A percentile compares a stretch with the other conserved stretches of the same genome.
These are phyloP conservation scores for Neonectria faginata DNA, from an alignment of 2,329 filamentous ascomycete genomes.

Conservation along the genomic window DNA sequence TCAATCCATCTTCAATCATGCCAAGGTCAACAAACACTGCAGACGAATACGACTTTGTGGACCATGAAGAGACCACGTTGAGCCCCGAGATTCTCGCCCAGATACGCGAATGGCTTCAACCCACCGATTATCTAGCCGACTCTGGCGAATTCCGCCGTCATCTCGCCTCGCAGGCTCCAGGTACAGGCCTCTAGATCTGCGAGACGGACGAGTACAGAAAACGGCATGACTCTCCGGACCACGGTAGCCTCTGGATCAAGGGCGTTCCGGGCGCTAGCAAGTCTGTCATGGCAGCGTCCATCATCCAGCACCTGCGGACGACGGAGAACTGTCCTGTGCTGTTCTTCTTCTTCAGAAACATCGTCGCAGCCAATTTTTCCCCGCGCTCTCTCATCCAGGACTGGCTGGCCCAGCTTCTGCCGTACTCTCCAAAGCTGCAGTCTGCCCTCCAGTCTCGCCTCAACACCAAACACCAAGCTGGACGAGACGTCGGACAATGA, in stretches of 20 bases:
- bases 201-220: constrained; percentile 39
- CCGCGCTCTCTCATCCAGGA: constrained; percentile 40
- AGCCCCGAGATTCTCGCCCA: constrained; percentile 29
- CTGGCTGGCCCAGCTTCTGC: constrained; percentile 40
- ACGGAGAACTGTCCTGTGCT: constrained; percentile 36
- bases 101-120: constrained; percentile 45
- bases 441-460: constrained; percentile 35
- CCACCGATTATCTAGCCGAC: constrained; percentile 45
- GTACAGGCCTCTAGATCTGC: constrained; percentile 44
- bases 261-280: constrained; percentile 46
- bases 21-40: constrained; percentile 30
- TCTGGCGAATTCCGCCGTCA: constrained; percentile 45
- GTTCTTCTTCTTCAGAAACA: constrained; percentile 44
- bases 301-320: constrained; percentile 37
- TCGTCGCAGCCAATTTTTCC: constrained; percentile 39
- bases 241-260: constrained; percentile 44
- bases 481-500: constrained; percentile 38
- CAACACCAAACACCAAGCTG: constrained; percentile 19
- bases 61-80: constrained; percentile 31
- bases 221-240: constrained; percentile 40
- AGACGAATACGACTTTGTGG: constrained; percentile 38
- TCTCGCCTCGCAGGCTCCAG: constrained; percentile 40
- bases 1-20: constrained; percentile 18
- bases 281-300: constrained; percentile 39
- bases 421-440: constrained; percentile 37